Evolutionary conservation across 108 stramenopile genomes (phyloP).

Genomic region (Cyclostephanos invisitatus): DNA sequence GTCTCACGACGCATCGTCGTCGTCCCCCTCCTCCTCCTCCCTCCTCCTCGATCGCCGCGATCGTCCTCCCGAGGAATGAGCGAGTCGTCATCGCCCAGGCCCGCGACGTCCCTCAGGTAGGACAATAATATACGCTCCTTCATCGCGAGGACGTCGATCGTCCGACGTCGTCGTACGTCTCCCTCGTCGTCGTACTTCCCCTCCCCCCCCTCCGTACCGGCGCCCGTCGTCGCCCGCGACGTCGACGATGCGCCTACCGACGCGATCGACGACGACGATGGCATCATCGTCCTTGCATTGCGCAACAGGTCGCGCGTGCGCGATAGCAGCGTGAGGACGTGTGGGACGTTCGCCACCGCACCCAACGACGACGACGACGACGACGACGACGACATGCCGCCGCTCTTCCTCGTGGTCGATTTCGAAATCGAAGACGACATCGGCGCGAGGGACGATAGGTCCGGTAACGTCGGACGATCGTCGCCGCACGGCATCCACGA

Average conservation of each 20-base stretch:
- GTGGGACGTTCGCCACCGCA: constrained; percentile 50
- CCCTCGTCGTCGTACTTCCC: constrained; percentile 10
- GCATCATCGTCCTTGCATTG: constrained; percentile 13
- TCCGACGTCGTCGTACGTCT: constrained; percentile 19
- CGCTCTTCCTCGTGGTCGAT: too few relatives aligned
- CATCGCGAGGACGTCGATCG: constrained; percentile 41
- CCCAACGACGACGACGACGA: constrained; percentile 13
- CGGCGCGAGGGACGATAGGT: constrained; percentile 40
- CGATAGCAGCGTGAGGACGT: constrained; percentile 55
- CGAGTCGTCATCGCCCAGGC: constrained; percentile 25
- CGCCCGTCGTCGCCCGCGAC: too few relatives aligned
- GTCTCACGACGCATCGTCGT: constrained; percentile 9
- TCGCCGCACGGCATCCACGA: constrained; percentile 4
- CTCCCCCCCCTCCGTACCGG: background rate
- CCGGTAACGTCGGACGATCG: constrained; percentile 34
- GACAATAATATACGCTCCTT: constrained; percentile 66
- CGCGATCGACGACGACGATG: too few relatives aligned
- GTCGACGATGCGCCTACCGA: too few relatives aligned
- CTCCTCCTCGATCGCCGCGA: background rate
- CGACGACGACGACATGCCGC: constrained; percentile 23
- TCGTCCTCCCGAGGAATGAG: constrained; percentile 25
- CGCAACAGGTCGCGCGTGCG: constrained; percentile 37
- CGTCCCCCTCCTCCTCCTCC: too few relatives aligned
- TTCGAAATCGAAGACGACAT: constrained; percentile 19
- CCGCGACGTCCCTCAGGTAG: constrained; percentile 49